Evolutionary conservation across 176 grass and related monocot species (phyloP).

Genomic region (Oryza brachyantha): DNA sequence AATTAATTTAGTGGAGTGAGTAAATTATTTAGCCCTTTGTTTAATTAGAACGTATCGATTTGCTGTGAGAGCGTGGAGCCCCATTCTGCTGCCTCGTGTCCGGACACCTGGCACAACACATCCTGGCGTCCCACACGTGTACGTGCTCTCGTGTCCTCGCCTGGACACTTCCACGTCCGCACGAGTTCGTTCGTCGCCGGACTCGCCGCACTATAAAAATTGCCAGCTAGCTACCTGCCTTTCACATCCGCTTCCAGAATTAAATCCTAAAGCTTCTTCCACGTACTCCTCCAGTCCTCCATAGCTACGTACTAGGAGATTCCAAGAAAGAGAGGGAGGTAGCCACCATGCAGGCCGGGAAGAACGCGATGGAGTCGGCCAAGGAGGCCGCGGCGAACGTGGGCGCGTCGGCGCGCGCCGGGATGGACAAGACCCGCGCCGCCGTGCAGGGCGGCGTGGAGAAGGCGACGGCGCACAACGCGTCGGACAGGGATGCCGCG

Average conservation of each 20-base stretch:
- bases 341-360: constrained; percentile 40
- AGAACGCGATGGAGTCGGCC: constrained; percentile 35
- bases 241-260: too few relatives aligned
- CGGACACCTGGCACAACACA: neutral
- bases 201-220: too few relatives aligned
- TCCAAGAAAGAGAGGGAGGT: neutral
- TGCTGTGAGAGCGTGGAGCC: neutral
- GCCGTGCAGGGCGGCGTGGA: constrained; percentile 27
- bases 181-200: neutral
- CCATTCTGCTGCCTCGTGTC: constrained; percentile 1
- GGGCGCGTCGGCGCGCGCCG: constrained; percentile 36
- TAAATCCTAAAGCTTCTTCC: too few relatives aligned
- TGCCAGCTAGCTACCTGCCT: too few relatives aligned
- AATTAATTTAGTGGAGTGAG: too few relatives aligned
- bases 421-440: constrained; percentile 42
- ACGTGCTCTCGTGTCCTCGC: neutral
- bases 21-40: too few relatives aligned
- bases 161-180: neutral
- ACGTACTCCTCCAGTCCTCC: neutral
- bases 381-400: constrained; percentile 52
- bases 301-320: neutral
- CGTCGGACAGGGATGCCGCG: constrained; percentile 16
- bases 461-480: constrained; percentile 32
- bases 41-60: too few relatives aligned
- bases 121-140: neutral